A percentile compares a stretch with the other conserved stretches of the same genome.
Evolutionary conservation across 129 eudicot genomes (phyloP).

Genomic region (Chrysanthemum seticuspe): DNA sequence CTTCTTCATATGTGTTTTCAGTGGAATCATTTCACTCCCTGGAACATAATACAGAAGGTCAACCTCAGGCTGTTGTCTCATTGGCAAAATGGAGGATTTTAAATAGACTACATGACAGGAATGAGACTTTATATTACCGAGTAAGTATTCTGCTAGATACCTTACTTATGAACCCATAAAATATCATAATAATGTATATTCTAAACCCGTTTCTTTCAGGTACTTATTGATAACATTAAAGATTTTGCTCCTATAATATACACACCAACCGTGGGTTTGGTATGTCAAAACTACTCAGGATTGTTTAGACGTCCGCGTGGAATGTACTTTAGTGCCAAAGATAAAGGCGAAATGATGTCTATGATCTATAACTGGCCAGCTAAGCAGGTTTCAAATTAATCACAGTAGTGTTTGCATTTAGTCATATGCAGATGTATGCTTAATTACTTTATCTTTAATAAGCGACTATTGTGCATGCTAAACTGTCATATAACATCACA

Average conservation of each 20-base stretch:
- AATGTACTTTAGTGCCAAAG: conserved; percentile 99
- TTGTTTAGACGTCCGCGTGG: conserved; percentile 99
- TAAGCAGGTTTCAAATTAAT: conserved; percentile 48
- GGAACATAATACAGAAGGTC: conserved; percentile 85
- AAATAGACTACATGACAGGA: conserved; percentile 95
- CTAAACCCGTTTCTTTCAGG: conserved; percentile 45
- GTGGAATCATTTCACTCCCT: conserved; percentile 95
- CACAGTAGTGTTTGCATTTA: background rate
- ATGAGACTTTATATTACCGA: conserved; percentile 93
- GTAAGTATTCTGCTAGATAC: conserved; percentile 49
- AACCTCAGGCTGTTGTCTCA: conserved; percentile 54
- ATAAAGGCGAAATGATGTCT: conserved; percentile 99
- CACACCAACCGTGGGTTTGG: conserved; percentile 98
- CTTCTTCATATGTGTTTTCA: conserved; percentile 18
- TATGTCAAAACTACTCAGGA: conserved; percentile 98
- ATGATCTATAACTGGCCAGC: conserved; percentile 99
- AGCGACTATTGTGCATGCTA: too few species aligned
- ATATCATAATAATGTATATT: conserved; percentile 8
- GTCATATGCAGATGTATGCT: too few species aligned
- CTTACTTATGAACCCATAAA: conserved; percentile 9
- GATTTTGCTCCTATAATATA: conserved; percentile 96
- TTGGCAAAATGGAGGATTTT: conserved; percentile 97
- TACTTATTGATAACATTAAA: conserved; percentile 86
- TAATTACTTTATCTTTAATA: too few species aligned
- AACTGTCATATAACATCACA: too few species aligned